Conservation (phyloP, 345 rosid genomes). For the Bruguiera parviflora region DNA sequence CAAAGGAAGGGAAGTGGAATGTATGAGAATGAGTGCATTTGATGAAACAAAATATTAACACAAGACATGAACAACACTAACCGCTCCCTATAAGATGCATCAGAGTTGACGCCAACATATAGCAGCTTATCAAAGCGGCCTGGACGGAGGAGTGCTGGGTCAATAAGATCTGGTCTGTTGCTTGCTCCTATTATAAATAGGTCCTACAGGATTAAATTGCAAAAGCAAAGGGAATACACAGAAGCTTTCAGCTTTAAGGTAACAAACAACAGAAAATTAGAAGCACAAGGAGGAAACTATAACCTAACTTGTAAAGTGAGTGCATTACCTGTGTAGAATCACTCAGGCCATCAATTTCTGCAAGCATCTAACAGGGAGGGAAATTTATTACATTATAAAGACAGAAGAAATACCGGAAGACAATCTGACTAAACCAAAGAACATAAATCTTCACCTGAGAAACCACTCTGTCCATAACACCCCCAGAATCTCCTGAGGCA, state of each 20-base stretch:
- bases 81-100: constrained; percentile 86
- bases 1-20: constrained; percentile 11
- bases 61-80: constrained; percentile 25
- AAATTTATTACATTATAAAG: constrained; percentile 13
- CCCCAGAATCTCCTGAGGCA: constrained; percentile 98
- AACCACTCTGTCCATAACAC: constrained; percentile 98
- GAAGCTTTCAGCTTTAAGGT: not conserved
- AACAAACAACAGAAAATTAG: constrained; percentile 8
- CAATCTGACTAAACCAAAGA: constrained; percentile 2
- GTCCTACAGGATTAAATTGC: constrained; percentile 40
- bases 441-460: constrained; percentile 61
- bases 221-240: constrained; percentile 4
- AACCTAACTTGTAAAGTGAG: not conserved
- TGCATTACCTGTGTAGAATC: constrained; percentile 68
- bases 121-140: constrained; percentile 95
- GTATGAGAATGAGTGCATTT: constrained; percentile 3
- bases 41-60: not conserved
- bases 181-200: constrained; percentile 96
- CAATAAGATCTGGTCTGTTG: constrained; percentile 95
- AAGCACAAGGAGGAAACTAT: not conserved
- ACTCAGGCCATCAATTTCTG: constrained; percentile 93
- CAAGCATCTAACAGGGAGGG: constrained; percentile 67
- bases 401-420: not conserved
- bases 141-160: constrained; percentile 93
- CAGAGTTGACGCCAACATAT: constrained; percentile 90